phyloP scores from a whole-genome alignment of 73 alveolate species.

The Paramecium sexaurelia region DNA sequence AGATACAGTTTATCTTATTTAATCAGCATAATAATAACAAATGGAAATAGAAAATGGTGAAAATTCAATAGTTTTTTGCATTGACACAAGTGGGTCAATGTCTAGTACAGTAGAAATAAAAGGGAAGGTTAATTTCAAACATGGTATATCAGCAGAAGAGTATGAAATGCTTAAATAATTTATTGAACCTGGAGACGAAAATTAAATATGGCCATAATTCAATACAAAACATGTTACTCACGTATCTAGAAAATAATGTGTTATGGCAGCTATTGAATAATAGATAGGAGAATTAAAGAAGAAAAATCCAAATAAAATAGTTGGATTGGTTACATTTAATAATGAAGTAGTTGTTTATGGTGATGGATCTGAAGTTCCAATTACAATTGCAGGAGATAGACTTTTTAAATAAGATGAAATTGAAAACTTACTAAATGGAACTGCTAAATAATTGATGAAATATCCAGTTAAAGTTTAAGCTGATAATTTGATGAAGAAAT shows the following conservation, averaged over 20 bases:
- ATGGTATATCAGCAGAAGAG: constrained; percentile 69
- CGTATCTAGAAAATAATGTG: constrained; percentile 91
- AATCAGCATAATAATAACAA: constrained; percentile 69
- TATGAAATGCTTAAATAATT: constrained; percentile 74
- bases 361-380: constrained; percentile 83
- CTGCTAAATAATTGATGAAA: constrained; percentile 65
- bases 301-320: constrained; percentile 83
- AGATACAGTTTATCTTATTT: constrained; percentile 71
- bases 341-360: constrained; percentile 89
- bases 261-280: constrained; percentile 90
- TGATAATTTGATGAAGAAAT: constrained; percentile 66
- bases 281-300: constrained; percentile 77
- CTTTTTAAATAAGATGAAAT: constrained; percentile 76
- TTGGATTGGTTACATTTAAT: constrained; percentile 93
- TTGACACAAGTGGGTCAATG: constrained; percentile 95
- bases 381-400: constrained; percentile 88
- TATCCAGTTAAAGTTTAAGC: constrained; percentile 76
- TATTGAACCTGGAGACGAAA: constrained; percentile 70
- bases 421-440: constrained; percentile 66
- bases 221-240: constrained; percentile 74
- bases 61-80: constrained; percentile 79
- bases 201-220: constrained; percentile 71
- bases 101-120: constrained; percentile 79
- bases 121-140: constrained; percentile 81
- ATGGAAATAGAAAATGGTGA: constrained; percentile 40